Evolutionary conservation across 805 yeast species (phyloP).

Genomic region (Kazachstania bromeliacearum): DNA sequence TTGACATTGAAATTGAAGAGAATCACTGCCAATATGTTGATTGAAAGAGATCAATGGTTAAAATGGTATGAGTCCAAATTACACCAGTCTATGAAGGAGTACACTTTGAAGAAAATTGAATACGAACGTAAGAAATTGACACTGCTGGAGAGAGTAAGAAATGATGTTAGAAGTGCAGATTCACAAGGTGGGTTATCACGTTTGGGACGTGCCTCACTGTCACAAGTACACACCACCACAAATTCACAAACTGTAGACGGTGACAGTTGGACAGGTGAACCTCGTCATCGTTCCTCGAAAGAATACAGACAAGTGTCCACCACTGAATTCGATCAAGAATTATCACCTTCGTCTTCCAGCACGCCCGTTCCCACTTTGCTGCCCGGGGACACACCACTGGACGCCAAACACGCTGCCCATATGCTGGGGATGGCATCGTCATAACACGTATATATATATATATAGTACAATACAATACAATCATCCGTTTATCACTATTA

Average conservation of each 20-base stretch:
- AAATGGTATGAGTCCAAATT: constrained; percentile 49
- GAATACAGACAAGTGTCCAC: constrained; percentile 14
- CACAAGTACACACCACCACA: not conserved
- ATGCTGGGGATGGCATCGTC: constrained; percentile 68
- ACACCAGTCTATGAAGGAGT: constrained; percentile 44
- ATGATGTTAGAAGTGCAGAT: constrained; percentile 68
- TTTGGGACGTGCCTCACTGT: constrained; percentile 39
- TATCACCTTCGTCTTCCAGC: constrained; percentile 1
- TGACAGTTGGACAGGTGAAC: constrained; percentile 53
- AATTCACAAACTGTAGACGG: constrained; percentile 41
- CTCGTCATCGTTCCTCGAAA: constrained; percentile 22
- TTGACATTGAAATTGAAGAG: constrained; percentile 70
- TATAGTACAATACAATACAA: too few relatives aligned
- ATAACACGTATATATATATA: too few relatives aligned
- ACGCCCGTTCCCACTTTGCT: not conserved
- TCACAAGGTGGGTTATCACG: constrained; percentile 72
- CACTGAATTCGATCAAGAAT: constrained; percentile 20
- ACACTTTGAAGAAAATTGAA: constrained; percentile 65
- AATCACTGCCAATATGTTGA: constrained; percentile 75
- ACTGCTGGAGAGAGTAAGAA: constrained; percentile 59
- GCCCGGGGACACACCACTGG: constrained; percentile 30
- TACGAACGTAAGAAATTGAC: constrained; percentile 74
- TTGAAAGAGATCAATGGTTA: constrained; percentile 49
- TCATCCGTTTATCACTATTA: too few relatives aligned
- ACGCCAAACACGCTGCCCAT: constrained; percentile 78